Conservation (phyloP, 352 stramenopile genomes). For the Phytopythium ostracodes region DNA sequence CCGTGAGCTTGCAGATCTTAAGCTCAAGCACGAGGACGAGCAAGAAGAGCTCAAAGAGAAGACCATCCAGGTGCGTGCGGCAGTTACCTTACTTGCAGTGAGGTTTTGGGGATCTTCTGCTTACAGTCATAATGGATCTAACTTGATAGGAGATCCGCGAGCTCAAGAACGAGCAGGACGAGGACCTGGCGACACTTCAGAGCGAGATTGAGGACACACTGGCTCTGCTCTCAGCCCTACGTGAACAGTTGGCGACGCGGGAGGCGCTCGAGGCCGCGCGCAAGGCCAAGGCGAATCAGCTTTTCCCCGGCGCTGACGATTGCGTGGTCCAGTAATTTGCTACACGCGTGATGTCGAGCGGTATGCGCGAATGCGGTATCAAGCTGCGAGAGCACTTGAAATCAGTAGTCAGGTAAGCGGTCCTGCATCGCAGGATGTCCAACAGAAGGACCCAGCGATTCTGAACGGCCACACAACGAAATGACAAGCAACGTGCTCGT, state of each 20-base stretch:
- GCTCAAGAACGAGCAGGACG: conserved; percentile 57
- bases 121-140: neutral
- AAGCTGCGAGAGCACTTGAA: too few species aligned
- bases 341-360: too few species aligned
- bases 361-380: too few species aligned
- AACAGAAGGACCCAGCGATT: too few species aligned
- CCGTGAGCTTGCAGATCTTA: conserved; percentile 34
- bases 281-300: conserved; percentile 30
- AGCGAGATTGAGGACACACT: conserved; percentile 48
- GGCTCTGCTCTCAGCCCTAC: conserved; percentile 38
- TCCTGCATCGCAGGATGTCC: too few species aligned
- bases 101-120: neutral
- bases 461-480: too few species aligned
- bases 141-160: conserved; percentile 43
- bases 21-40: conserved; percentile 43
- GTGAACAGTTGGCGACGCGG: conserved; percentile 50
- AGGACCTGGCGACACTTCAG: conserved; percentile 41
- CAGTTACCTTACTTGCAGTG: neutral
- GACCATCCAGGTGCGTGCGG: conserved; percentile 37
- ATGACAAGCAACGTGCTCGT: too few species aligned
- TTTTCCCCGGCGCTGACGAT: conserved; percentile 45
- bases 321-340: conserved; percentile 42
- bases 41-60: conserved; percentile 58
- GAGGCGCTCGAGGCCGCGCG: conserved; percentile 34
- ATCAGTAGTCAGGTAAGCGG: too few species aligned